These are phyloP conservation scores for Aaosphaeria arxii DNA, from an alignment of 2,329 filamentous ascomycete genomes.

Conservation along the genomic window DNA sequence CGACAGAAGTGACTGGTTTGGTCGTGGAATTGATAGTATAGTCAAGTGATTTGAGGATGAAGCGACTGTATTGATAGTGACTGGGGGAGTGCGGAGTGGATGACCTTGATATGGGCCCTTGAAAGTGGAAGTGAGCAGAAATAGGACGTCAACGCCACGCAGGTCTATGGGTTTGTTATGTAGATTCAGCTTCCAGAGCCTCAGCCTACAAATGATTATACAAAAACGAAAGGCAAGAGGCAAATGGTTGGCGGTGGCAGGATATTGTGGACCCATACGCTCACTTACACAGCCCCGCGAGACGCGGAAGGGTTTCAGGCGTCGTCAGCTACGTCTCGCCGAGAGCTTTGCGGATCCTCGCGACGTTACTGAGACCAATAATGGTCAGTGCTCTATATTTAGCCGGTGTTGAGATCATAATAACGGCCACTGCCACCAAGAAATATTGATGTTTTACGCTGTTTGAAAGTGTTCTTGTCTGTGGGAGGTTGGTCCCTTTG, in stretches of 20 bases:
- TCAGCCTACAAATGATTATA: neutral
- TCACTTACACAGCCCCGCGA: conserved; percentile 17
- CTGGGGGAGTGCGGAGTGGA: neutral
- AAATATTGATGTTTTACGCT: neutral
- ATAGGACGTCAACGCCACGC: neutral
- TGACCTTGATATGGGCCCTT: neutral
- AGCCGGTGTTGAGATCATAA: conserved; percentile 1
- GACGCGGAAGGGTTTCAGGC: conserved; percentile 29
- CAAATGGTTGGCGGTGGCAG: neutral
- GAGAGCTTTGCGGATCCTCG: conserved; percentile 8
- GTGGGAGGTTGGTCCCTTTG: no score
- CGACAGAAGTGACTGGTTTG: no score
- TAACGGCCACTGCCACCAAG: no score
- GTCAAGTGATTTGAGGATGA: neutral
- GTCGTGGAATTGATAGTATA: no score
- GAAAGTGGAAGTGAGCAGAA: neutral
- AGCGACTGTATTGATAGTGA: neutral
- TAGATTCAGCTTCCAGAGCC: neutral
- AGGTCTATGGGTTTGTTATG: neutral
- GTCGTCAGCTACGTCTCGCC: conserved; percentile 26
- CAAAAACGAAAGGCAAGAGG: neutral
- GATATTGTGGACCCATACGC: conserved; percentile 10
- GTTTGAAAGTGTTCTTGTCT: no score
- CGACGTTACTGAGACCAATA: conserved; percentile 25
- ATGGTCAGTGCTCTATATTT: conserved; percentile 6